Evolutionary conservation across 2,329 filamentous ascomycete genomes (phyloP).

Genomic region (Nigrograna mackinnonii): DNA sequence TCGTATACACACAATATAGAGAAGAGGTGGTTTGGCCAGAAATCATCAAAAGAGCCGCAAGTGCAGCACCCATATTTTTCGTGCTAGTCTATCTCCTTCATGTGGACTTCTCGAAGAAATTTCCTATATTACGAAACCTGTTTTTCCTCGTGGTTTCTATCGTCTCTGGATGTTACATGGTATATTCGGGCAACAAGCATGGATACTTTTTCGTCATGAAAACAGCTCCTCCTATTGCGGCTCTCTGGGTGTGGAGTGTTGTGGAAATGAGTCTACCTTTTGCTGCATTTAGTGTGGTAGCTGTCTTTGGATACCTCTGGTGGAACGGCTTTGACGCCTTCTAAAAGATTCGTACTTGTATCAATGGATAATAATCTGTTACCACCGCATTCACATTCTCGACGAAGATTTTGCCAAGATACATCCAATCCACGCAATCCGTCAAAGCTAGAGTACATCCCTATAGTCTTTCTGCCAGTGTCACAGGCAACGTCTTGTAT

Average conservation of each 20-base stretch:
- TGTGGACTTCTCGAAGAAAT: slow-evolving; percentile 42
- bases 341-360: slow-evolving; percentile 27
- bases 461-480: slow-evolving; percentile 4
- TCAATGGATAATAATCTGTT: neutral
- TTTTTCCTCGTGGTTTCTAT: slow-evolving; percentile 68
- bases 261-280: slow-evolving; percentile 78
- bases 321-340: slow-evolving; percentile 58
- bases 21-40: slow-evolving; percentile 64
- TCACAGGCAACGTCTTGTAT: slow-evolving; percentile 10
- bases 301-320: slow-evolving; percentile 57
- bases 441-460: too few species aligned
- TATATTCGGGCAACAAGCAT: slow-evolving; percentile 77
- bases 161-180: slow-evolving; percentile 73
- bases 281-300: slow-evolving; percentile 60
- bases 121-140: slow-evolving; percentile 49
- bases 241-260: slow-evolving; percentile 91
- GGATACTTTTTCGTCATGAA: slow-evolving; percentile 92
- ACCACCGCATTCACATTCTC: too few species aligned
- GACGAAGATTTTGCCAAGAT: slow-evolving; percentile 1
- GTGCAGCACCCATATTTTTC: slow-evolving; percentile 48
- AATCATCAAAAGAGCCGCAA: slow-evolving; percentile 57
- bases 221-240: slow-evolving; percentile 83
- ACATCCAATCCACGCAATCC: too few species aligned
- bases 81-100: slow-evolving; percentile 50
- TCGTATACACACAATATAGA: slow-evolving; percentile 80